Evolutionary conservation across 169 alveolate genomes (phyloP).

Genomic region (Plasmodium fragile): DNA sequence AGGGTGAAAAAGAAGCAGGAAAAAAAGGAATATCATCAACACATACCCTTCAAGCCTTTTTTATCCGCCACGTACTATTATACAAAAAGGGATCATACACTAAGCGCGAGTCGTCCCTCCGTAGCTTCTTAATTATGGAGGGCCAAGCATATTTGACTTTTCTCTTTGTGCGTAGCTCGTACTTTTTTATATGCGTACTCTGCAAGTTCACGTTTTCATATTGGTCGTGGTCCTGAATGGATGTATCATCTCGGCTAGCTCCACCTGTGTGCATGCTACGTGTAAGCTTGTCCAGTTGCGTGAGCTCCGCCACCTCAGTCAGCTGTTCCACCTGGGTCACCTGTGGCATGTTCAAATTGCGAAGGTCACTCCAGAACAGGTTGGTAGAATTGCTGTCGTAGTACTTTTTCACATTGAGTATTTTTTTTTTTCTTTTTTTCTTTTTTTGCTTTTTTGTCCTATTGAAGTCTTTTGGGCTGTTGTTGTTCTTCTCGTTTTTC

Average conservation of each 20-base stretch:
- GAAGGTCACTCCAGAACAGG: constrained; percentile 3
- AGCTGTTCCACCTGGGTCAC: not conserved
- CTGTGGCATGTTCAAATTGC: not conserved
- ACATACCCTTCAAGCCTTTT: not conserved
- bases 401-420: constrained; percentile 10
- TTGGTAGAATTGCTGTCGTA: constrained; percentile 10
- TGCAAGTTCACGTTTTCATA: not conserved
- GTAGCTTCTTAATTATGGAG: constrained; percentile 43
- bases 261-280: not conserved
- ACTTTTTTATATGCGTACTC: constrained; percentile 24
- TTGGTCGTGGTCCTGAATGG: not conserved
- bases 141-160: constrained; percentile 56
- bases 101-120: constrained; percentile 57
- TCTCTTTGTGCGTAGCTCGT: constrained; percentile 45
- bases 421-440: constrained; percentile 24
- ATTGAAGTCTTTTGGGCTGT: not conserved
- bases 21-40: not conserved
- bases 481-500: not conserved
- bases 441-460: not conserved
- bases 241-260: not conserved
- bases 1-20: not conserved
- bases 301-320: not conserved
- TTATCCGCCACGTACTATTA: constrained; percentile 62
- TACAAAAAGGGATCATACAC: constrained; percentile 66
- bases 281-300: not conserved